Percentiles rank a stretch among this genome's conserved stretches.
Evolutionary conservation across 1,284 basidiomycete genomes (phyloP).

Genomic region (Ganoderma sinense): DNA sequence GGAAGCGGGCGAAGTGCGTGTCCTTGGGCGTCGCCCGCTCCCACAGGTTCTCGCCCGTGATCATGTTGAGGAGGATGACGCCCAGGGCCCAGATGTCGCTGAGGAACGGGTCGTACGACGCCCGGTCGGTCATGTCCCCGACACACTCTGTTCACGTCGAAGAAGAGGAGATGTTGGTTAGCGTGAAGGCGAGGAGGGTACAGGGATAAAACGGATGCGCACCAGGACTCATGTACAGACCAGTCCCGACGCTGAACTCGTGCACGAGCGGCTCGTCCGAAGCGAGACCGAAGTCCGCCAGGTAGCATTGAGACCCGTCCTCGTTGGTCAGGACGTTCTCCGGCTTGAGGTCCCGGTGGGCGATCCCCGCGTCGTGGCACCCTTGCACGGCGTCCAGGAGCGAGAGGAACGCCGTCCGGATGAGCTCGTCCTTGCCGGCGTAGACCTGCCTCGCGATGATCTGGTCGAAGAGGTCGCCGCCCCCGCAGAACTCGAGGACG

Average conservation of each 20-base stretch:
- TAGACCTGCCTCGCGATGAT: constrained; percentile 60
- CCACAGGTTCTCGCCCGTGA: constrained; percentile 90
- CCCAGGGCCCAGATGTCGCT: constrained; percentile 91
- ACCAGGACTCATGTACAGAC: constrained; percentile 72
- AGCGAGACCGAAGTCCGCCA: constrained; percentile 77
- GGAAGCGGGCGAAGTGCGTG: constrained; percentile 60
- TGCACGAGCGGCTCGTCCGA: constrained; percentile 55
- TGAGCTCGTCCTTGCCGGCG: constrained; percentile 55
- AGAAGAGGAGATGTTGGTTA: not conserved
- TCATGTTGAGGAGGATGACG: constrained; percentile 66
- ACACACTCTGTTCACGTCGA: not conserved
- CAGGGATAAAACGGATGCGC: not conserved
- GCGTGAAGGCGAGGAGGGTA: not conserved
- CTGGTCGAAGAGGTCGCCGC: constrained; percentile 70
- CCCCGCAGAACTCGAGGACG: constrained; percentile 67
- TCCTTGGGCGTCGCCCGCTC: constrained; percentile 74
- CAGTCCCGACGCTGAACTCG: constrained; percentile 58
- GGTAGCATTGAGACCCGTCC: constrained; percentile 55
- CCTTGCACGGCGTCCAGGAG: constrained; percentile 70
- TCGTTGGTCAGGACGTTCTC: constrained; percentile 73
- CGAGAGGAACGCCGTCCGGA: constrained; percentile 61
- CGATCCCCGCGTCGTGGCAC: constrained; percentile 67
- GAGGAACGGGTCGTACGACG: constrained; percentile 47
- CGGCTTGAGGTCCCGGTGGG: constrained; percentile 78
- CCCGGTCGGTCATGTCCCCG: not conserved